Evolutionary conservation across 306 rosid species (phyloP).

Genomic region (Cercis canadensis): DNA sequence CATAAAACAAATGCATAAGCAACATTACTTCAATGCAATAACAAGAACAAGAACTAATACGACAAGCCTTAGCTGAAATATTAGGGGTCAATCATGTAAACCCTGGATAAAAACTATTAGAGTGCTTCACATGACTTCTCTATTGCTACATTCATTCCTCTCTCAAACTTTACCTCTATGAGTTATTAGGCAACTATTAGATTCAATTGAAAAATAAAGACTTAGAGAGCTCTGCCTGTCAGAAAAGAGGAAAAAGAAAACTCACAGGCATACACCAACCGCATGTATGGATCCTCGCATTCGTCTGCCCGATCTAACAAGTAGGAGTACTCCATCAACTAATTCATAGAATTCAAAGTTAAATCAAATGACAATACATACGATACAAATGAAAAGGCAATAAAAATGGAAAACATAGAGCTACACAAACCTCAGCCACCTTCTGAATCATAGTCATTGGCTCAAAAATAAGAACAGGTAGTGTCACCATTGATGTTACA

Average conservation of each 20-base stretch:
- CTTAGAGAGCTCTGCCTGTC: neutral
- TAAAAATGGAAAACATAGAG: conserved; percentile 16
- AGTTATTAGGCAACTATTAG: no score
- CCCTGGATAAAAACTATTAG: conserved; percentile 17
- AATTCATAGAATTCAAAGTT: conserved; percentile 36
- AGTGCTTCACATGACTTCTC: conserved; percentile 20
- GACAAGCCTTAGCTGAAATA: conserved; percentile 6
- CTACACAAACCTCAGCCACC: conserved; percentile 82
- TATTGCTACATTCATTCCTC: conserved; percentile 24
- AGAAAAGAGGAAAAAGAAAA: conserved; percentile 18
- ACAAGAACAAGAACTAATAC: conserved; percentile 17
- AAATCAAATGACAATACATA: conserved; percentile 19
- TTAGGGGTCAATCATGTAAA: conserved; percentile 15
- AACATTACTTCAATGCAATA: conserved; percentile 19
- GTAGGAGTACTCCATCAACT: conserved; percentile 96
- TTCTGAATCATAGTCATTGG: conserved; percentile 98
- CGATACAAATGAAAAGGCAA: conserved; percentile 14
- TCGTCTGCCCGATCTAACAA: conserved; percentile 82
- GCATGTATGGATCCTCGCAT: conserved; percentile 87
- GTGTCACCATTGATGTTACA: conserved; percentile 86
- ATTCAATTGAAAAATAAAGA: neutral
- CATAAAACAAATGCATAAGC: conserved; percentile 10
- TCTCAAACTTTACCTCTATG: conserved; percentile 6
- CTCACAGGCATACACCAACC: conserved; percentile 80
- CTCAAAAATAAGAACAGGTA: conserved; percentile 89